Evolutionary conservation across 495 filamentous ascomycete species (phyloP), one percentile per base, ranked within the genome.

Genomic region (Cercophora scortea): DNA sequence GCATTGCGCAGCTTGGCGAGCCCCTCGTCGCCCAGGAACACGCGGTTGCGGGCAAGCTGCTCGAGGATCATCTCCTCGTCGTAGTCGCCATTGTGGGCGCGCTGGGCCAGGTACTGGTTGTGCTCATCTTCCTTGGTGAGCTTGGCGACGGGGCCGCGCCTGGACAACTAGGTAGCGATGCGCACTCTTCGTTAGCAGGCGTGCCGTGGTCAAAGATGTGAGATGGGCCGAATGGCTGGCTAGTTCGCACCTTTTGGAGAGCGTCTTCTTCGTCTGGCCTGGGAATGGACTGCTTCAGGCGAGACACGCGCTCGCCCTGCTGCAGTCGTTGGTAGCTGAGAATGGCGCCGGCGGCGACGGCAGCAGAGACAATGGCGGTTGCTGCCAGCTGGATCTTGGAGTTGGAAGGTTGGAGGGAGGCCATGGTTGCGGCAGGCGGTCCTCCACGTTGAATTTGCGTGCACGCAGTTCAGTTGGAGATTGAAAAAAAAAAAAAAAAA

Each of bases 41-140:
- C 89, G 42, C 88, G 82, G 71, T 96, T 99, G 35, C 93, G 88
- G 8, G 91, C 89, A 2, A 99, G 84, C 66, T 99, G 93, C 74
- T 99, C 93, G 54, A 93, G 80, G 57, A 97, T 94, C 39, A 99
- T 75, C 51, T 91, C 90, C 65, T 96, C 88, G 73, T 96, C 89
- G 63, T 93, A 97, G 68, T 96, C 90, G 32, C 93, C 93, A 46
- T 80, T 75, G 49, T 88, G 84, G 9, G 90, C 93, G 60, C 89
- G 80, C 33, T 79, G 76, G 35, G 92, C 91, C 35, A 97, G 79
- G 34, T 81, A 77, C 38, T 82, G 79, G 69, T 83, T 85, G 60
- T 84, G 79, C 56, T 87, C 78, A 65, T 96, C 90, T 67, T 96
- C 89, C 58, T 85, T 86, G 54, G 61, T 72, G 62, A 50, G 78